These are phyloP conservation scores for Phytophthora hybrid DNA, from an alignment of 352 stramenopile genomes.

Conservation along the genomic window DNA sequence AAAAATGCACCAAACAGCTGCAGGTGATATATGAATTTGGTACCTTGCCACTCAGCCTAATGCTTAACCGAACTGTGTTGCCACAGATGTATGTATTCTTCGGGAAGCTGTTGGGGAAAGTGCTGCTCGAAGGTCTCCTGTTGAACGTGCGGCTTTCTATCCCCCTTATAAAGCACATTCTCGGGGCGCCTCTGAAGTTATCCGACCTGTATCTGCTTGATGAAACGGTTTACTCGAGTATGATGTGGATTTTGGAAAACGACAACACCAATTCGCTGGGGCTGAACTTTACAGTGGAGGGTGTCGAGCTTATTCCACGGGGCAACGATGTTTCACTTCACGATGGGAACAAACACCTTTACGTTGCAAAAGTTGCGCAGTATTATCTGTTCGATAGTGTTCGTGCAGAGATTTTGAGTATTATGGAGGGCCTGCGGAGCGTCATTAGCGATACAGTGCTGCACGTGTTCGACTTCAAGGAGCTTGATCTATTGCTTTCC, in stretches of 20 bases:
- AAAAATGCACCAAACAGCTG: conserved; percentile 43
- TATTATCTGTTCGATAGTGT: conserved; percentile 97
- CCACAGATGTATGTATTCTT: conserved; percentile 85
- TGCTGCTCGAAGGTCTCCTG: conserved; percentile 75
- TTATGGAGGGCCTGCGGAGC: conserved; percentile 92
- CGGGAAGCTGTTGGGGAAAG: conserved; percentile 72
- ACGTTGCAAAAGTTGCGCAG: conserved; percentile 92
- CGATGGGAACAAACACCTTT: conserved; percentile 96
- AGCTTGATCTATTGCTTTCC: conserved; percentile 91
- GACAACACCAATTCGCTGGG: conserved; percentile 58
- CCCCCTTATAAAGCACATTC: conserved; percentile 77
- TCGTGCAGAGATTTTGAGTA: conserved; percentile 83
- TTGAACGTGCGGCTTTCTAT: conserved; percentile 73
- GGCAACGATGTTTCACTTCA: conserved; percentile 79
- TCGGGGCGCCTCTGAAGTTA: conserved; percentile 61
- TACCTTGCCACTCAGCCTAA: not conserved
- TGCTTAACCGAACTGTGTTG: conserved; percentile 4
- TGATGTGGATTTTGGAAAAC: conserved; percentile 70
- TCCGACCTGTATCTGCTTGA: conserved; percentile 76
- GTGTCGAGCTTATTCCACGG: conserved; percentile 67
- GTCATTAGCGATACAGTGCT: conserved; percentile 96
- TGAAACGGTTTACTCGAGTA: conserved; percentile 75
- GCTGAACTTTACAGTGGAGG: conserved; percentile 73
- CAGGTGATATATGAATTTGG: conserved; percentile 38
- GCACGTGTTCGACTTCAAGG: conserved; percentile 98